A percentile compares a stretch with the other conserved stretches of the same genome.
Conservation (phyloP, 2,329 filamentous ascomycete genomes). For the Aspergillus viridinutans region DNA sequence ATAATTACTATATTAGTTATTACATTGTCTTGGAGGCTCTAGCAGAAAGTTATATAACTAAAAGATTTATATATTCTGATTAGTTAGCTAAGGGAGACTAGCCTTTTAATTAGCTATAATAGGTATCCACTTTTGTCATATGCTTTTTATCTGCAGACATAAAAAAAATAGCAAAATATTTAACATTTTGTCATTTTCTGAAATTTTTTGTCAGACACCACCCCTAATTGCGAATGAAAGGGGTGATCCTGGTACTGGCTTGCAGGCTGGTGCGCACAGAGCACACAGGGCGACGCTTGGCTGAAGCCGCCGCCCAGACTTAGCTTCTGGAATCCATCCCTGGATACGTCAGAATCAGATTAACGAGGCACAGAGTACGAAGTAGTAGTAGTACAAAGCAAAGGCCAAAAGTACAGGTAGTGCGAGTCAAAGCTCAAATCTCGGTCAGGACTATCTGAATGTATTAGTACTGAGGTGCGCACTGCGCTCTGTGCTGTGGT, state of each 20-base stretch:
- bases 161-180: too few relatives aligned
- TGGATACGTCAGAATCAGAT: background rate
- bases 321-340: background rate
- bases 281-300: conserved; percentile 2
- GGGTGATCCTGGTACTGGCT: background rate
- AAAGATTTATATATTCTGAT: too few relatives aligned
- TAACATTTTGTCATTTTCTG: too few relatives aligned
- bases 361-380: background rate
- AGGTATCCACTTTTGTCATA: too few relatives aligned
- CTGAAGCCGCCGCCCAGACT: conserved; percentile 1
- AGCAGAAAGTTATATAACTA: too few relatives aligned
- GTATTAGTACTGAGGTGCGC: background rate
- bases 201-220: too few relatives aligned
- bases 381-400: background rate
- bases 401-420: background rate
- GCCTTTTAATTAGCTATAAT: too few relatives aligned
- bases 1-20: too few relatives aligned
- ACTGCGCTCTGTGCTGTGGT: background rate
- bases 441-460: background rate
- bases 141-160: too few relatives aligned
- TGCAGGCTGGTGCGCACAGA: background rate
- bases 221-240: background rate
- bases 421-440: background rate
- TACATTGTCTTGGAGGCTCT: too few relatives aligned
- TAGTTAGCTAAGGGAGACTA: too few relatives aligned